phyloP scores from a whole-genome alignment of 176 grass and related monocot genomes.

The Zea luxurians region DNA sequence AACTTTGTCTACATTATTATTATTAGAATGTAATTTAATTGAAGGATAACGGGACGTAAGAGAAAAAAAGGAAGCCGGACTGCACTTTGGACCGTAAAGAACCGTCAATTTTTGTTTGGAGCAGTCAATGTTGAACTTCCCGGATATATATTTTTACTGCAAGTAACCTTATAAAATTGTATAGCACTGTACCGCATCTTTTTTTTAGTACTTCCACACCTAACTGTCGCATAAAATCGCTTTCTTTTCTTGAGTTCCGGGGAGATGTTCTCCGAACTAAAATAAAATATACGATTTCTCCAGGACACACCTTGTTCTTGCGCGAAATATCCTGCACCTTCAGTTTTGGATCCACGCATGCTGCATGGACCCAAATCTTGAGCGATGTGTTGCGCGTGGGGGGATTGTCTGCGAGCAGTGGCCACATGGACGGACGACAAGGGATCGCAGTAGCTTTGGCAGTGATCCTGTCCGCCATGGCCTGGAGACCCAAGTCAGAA shows the following conservation, averaged over 20 bases:
- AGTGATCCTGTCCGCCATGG: background rate
- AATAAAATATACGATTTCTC: background rate
- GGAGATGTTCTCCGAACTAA: conserved; percentile 14
- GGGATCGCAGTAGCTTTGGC: background rate
- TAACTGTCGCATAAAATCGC: background rate
- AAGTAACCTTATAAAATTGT: background rate
- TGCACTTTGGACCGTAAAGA: background rate
- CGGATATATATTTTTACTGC: background rate
- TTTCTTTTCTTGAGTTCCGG: no score
- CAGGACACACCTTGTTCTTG: background rate
- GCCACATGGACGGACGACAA: background rate
- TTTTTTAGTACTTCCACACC: background rate
- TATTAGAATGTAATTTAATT: no score
- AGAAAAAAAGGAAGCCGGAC: no score
- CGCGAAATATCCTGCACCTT: no score
- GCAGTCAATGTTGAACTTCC: background rate
- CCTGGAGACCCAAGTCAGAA: conserved; percentile 15
- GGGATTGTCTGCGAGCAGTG: no score
- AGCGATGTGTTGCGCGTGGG: no score
- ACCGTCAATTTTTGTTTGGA: background rate
- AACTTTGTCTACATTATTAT: no score
- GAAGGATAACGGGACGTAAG: no score
- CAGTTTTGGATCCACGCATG: no score
- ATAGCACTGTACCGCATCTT: background rate
- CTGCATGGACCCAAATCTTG: no score